A percentile compares a stretch with the other conserved stretches of the same genome.
These are phyloP conservation scores for Mycena capillaripes DNA, from an alignment of 768 basidiomycete species.

Conservation along the genomic window DNA sequence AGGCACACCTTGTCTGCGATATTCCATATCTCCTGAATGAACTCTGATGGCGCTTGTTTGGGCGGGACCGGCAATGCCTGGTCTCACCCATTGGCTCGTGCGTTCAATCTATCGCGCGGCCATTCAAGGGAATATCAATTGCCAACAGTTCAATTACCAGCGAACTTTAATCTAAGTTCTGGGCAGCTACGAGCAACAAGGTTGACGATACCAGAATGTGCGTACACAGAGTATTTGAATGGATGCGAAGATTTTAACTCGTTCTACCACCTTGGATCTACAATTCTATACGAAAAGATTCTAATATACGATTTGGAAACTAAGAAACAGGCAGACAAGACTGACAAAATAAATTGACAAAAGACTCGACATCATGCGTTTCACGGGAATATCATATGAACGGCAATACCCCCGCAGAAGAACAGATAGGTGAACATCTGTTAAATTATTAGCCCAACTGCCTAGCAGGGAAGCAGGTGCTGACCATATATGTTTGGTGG, in stretches of 20 bases:
- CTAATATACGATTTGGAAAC: neutral
- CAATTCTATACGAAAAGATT: neutral
- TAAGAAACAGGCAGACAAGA: neutral
- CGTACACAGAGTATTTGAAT: neutral
- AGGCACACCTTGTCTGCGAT: neutral
- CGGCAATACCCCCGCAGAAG: neutral
- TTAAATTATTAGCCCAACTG: neutral
- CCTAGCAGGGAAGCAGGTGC: neutral
- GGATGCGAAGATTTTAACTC: neutral
- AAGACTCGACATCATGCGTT: neutral
- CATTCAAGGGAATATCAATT: neutral
- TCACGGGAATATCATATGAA: constrained; percentile 1
- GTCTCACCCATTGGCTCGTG: neutral
- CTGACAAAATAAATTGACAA: neutral
- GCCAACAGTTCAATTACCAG: neutral
- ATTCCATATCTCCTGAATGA: neutral
- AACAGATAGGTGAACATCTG: constrained; percentile 2
- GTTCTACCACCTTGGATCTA: neutral
- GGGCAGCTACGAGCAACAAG: neutral
- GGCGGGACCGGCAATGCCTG: neutral
- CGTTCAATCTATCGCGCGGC: neutral
- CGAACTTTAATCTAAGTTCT: neutral
- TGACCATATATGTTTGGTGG: constrained; percentile 3
- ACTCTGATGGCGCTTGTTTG: neutral
- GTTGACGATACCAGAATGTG: neutral